Conservation (phyloP, 129 eudicot species). For the Rutidosis leptorrhynchoides region DNA sequence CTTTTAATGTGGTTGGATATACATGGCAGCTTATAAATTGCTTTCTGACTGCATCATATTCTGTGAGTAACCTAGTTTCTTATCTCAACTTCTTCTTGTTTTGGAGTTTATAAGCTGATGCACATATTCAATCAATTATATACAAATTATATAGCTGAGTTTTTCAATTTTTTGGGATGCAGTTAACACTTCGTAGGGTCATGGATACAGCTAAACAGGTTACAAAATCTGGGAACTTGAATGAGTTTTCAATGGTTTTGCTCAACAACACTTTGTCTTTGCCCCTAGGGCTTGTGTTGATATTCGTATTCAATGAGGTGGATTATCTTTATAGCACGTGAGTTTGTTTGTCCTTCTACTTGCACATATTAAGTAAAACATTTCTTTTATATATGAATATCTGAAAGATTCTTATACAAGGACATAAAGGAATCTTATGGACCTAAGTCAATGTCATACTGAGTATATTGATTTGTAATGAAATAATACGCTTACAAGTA, state of each 20-base stretch:
- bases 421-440: background rate
- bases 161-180: slow-evolving; percentile 30
- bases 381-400: background rate
- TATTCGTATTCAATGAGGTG: slow-evolving; percentile 74
- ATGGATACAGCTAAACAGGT: slow-evolving; percentile 99
- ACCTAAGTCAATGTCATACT: background rate
- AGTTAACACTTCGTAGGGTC: slow-evolving; percentile 84
- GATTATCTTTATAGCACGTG: slow-evolving; percentile 85
- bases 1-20: slow-evolving; percentile 94
- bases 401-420: background rate
- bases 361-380: background rate
- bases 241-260: slow-evolving; percentile 95
- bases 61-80: slow-evolving; percentile 57
- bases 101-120: slow-evolving; percentile 17
- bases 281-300: slow-evolving; percentile 74
- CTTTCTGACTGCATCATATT: slow-evolving; percentile 92
- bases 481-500: slow-evolving; percentile 3
- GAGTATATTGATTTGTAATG: background rate
- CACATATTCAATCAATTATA: background rate
- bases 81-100: slow-evolving; percentile 1
- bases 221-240: slow-evolving; percentile 84
- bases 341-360: slow-evolving; percentile 35
- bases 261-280: slow-evolving; percentile 87
- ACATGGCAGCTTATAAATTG: slow-evolving; percentile 92
- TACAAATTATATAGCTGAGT: slow-evolving; percentile 14